Conservation (phyloP, 768 basidiomycete species). For the Tylopilus subfusipes region DNA sequence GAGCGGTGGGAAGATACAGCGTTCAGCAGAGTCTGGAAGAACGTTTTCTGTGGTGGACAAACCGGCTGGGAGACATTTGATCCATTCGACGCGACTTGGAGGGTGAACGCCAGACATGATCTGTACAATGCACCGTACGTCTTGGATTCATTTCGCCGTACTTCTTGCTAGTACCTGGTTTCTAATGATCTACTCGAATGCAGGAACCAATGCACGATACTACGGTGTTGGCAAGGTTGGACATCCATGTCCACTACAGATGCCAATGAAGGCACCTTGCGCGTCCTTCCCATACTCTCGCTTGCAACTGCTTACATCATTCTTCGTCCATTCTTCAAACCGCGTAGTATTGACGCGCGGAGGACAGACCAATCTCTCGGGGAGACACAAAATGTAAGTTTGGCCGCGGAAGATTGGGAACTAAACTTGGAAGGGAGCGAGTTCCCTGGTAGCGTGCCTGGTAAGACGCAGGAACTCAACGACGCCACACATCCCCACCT, state of each 20-base stretch:
- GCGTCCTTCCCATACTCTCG: slow-evolving; percentile 55
- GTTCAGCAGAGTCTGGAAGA: slow-evolving; percentile 39
- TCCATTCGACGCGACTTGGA: slow-evolving; percentile 45
- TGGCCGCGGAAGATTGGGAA: slow-evolving; percentile 52
- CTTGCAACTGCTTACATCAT: slow-evolving; percentile 59
- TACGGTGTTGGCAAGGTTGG: slow-evolving; percentile 60
- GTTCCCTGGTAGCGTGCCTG: slow-evolving; percentile 55
- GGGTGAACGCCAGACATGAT: slow-evolving; percentile 53
- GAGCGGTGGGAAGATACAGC: slow-evolving; percentile 55
- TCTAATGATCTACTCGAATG: not conserved
- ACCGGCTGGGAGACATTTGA: slow-evolving; percentile 45
- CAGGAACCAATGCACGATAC: slow-evolving; percentile 52
- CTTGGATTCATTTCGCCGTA: not conserved
- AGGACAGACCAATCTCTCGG: not conserved
- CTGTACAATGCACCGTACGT: slow-evolving; percentile 57
- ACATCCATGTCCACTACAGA: slow-evolving; percentile 51
- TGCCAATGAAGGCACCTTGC: slow-evolving; percentile 58
- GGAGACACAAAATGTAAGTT: slow-evolving; percentile 18
- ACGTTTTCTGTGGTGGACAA: slow-evolving; percentile 42
- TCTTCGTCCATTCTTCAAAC: slow-evolving; percentile 65
- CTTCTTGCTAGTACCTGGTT: not conserved
- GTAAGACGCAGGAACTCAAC: slow-evolving; percentile 54
- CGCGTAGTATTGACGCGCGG: slow-evolving; percentile 11
- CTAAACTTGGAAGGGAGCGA: slow-evolving; percentile 47
- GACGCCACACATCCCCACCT: slow-evolving; percentile 61